Evolutionary conservation across 2,329 filamentous ascomycete species (phyloP).

Genomic region (Colletotrichum sidae): DNA sequence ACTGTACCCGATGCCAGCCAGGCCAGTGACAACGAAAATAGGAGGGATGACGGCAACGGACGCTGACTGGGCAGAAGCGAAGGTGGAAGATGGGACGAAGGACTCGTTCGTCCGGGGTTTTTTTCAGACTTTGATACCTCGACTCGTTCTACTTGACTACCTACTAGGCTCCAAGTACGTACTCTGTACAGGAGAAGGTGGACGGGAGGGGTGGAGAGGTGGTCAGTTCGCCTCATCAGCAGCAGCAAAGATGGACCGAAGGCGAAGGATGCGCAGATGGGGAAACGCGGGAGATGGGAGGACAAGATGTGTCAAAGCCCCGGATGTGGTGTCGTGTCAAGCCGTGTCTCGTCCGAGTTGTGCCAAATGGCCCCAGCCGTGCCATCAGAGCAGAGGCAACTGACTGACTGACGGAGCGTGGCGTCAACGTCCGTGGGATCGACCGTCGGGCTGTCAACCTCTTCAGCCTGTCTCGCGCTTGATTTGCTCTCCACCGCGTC

Average conservation of each 20-base stretch:
- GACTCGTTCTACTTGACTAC: not conserved
- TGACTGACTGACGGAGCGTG: conserved; percentile 18
- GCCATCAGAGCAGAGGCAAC: not conserved
- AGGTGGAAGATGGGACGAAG: conserved; percentile 28
- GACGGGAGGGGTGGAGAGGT: conserved; percentile 1
- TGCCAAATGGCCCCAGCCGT: conserved; percentile 13
- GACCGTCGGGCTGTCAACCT: conserved; percentile 7
- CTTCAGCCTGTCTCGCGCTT: not conserved
- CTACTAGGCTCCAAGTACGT: conserved; percentile 14
- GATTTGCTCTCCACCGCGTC: conserved; percentile 7
- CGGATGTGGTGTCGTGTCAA: conserved; percentile 9
- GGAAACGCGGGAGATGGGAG: conserved; percentile 32
- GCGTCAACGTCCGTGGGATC: conserved; percentile 21
- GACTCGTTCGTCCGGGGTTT: conserved; percentile 32
- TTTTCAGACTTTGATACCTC: conserved; percentile 27
- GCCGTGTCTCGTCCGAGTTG: conserved; percentile 8
- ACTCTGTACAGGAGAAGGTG: not conserved
- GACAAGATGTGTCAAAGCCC: conserved; percentile 33
- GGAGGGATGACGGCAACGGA: conserved; percentile 7
- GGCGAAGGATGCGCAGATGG: conserved; percentile 27
- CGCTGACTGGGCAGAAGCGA: conserved; percentile 22
- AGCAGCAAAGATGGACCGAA: conserved; percentile 25
- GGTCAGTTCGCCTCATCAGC: not conserved
- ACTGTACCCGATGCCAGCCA: conserved; percentile 31
- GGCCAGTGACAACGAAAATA: conserved; percentile 17